phyloP scores from a whole-genome alignment of 768 basidiomycete genomes.

The Inosperma sp. region DNA sequence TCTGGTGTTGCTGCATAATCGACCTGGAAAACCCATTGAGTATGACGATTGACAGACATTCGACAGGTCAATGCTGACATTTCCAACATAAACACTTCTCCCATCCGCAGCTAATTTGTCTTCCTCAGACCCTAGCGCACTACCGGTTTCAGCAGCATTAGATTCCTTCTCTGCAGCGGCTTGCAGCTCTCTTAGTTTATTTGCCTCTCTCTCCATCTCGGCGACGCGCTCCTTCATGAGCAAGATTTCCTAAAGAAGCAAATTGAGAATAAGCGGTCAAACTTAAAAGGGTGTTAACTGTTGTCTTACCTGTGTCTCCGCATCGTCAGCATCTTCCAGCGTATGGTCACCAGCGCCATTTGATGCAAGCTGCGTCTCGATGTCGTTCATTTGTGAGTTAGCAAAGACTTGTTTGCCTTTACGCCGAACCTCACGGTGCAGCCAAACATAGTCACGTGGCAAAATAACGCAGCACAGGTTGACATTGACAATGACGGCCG shows the following conservation, averaged over 20 bases:
- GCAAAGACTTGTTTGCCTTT: constrained; percentile 19
- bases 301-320: constrained; percentile 50
- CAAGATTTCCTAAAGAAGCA: constrained; percentile 64
- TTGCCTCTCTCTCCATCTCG: constrained; percentile 91
- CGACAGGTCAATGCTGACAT: constrained; percentile 53
- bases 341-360: constrained; percentile 33
- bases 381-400: constrained; percentile 28
- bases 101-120: constrained; percentile 76
- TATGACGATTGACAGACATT: constrained; percentile 11
- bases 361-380: constrained; percentile 38
- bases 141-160: constrained; percentile 42
- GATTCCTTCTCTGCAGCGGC: constrained; percentile 65
- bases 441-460: constrained; percentile 23
- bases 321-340: constrained; percentile 60
- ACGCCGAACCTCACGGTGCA: not conserved
- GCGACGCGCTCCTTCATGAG: constrained; percentile 90
- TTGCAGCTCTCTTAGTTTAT: constrained; percentile 81
- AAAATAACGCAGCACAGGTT: no score
- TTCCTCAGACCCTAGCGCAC: constrained; percentile 75
- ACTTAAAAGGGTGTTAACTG: constrained; percentile 3
- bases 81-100: constrained; percentile 93
- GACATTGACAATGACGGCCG: no score
- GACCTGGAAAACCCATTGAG: constrained; percentile 51
- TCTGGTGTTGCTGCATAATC: constrained; percentile 97
- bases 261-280: constrained; percentile 14